Conservation (phyloP, 1,284 basidiomycete species). For the Microbotryomycetes sp. region DNA sequence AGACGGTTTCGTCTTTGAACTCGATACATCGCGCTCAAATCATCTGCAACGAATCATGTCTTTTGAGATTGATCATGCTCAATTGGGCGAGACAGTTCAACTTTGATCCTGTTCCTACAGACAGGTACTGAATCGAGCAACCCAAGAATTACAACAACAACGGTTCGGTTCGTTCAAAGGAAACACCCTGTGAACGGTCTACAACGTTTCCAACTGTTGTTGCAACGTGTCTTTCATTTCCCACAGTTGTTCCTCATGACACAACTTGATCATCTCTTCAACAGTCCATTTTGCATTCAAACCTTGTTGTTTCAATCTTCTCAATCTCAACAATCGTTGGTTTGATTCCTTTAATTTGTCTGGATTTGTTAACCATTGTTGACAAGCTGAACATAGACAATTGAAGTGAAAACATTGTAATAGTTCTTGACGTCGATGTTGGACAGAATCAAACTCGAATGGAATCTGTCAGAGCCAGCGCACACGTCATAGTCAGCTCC, state of each 20-base stretch:
- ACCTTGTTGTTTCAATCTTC: slow-evolving; percentile 8
- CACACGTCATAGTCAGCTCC: background rate
- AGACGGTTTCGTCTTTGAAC: too few relatives aligned
- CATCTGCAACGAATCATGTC: too few relatives aligned
- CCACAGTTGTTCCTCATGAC: slow-evolving; percentile 16
- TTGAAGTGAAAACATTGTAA: slow-evolving; percentile 34
- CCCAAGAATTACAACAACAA: too few relatives aligned
- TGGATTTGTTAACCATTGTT: background rate
- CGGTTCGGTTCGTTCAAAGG: too few relatives aligned
- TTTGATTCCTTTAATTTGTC: slow-evolving; percentile 7
- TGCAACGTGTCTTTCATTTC: slow-evolving; percentile 14
- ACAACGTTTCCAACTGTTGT: background rate
- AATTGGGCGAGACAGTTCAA: too few relatives aligned
- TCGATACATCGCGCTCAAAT: too few relatives aligned
- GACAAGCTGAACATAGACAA: slow-evolving; percentile 22
- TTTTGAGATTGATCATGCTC: too few relatives aligned
- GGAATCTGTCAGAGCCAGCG: background rate
- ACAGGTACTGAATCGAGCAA: too few relatives aligned
- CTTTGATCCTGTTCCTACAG: too few relatives aligned
- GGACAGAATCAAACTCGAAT: slow-evolving; percentile 25
- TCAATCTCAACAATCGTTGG: slow-evolving; percentile 12
- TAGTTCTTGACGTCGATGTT: slow-evolving; percentile 23
- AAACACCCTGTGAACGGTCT: too few relatives aligned
- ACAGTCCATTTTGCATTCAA: background rate
- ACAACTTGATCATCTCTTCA: slow-evolving; percentile 9